These are phyloP conservation scores for Penicillium hordei DNA, from an alignment of 2,329 filamentous ascomycete genomes.

Conservation along the genomic window DNA sequence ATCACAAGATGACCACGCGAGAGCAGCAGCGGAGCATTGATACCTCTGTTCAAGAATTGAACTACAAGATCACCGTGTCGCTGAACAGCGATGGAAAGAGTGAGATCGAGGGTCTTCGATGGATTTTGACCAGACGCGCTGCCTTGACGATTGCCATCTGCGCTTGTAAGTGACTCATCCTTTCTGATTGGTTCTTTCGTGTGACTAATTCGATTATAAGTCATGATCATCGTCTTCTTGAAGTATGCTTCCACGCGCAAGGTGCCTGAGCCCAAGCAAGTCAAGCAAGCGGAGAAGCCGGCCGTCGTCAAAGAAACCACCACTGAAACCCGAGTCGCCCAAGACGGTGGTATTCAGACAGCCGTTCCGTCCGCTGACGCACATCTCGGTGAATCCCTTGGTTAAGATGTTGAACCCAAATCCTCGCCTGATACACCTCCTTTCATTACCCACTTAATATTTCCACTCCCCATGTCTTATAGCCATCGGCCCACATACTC, in stretches of 20 bases:
- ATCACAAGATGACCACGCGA: constrained; percentile 86
- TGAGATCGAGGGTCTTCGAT: constrained; percentile 86
- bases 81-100: constrained; percentile 89
- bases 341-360: constrained; percentile 17
- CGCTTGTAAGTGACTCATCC: constrained; percentile 43
- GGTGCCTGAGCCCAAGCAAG: constrained; percentile 35
- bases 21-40: constrained; percentile 85
- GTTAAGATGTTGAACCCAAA: constrained; percentile 17
- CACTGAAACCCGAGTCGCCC: constrained; percentile 25
- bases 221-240: constrained; percentile 50
- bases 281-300: constrained; percentile 33
- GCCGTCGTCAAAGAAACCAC: constrained; percentile 32
- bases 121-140: constrained; percentile 72
- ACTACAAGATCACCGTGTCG: constrained; percentile 90
- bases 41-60: constrained; percentile 87
- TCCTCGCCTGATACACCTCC: background rate
- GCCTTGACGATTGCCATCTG: constrained; percentile 58
- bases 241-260: constrained; percentile 46
- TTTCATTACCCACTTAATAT: background rate
- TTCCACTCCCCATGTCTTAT: background rate
- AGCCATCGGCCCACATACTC: background rate
- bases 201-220: constrained; percentile 28
- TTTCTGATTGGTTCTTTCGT: background rate
- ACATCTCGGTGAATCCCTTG: constrained; percentile 34
- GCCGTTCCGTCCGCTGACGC: constrained; percentile 17